A percentile compares a stretch with the other conserved stretches of the same genome.
phyloP scores from a whole-genome alignment of 2,329 filamentous ascomycete species.

The Metarhizium anisopliae region DNA sequence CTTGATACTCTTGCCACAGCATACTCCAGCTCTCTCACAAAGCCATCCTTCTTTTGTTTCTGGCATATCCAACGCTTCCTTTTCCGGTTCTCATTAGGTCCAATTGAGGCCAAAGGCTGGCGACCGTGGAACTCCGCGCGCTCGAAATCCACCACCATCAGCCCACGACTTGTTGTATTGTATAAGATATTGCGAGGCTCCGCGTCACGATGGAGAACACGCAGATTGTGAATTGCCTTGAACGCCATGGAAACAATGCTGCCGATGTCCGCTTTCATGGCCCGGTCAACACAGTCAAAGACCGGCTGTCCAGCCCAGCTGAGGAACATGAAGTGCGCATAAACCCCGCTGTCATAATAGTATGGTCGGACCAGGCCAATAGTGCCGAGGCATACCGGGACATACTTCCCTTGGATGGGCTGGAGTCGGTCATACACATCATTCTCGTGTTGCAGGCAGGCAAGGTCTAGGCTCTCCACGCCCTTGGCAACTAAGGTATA shows the following conservation, averaged over 20 bases:
- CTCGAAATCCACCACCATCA: conserved; percentile 26
- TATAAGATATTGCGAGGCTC: conserved; percentile 23
- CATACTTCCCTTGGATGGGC: conserved; percentile 20
- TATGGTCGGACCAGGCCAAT: conserved; percentile 19
- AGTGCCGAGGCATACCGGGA: conserved; percentile 27
- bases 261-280: neutral
- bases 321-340: conserved; percentile 23
- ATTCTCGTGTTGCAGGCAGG: conserved; percentile 19
- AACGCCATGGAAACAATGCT: neutral
- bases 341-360: conserved; percentile 21
- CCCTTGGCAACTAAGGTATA: conserved; percentile 32
- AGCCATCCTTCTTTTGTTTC: conserved; percentile 11
- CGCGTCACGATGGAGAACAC: conserved; percentile 19
- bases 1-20: neutral
- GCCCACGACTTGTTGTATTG: conserved; percentile 9
- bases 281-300: neutral
- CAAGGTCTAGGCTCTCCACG: conserved; percentile 16
- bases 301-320: conserved; percentile 18
- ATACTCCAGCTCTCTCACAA: conserved; percentile 6
- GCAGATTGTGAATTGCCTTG: conserved; percentile 9
- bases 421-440: conserved; percentile 20
- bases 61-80: conserved; percentile 10
- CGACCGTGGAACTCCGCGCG: conserved; percentile 14
- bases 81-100: conserved; percentile 13
- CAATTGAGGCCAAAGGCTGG: conserved; percentile 13